Evolutionary conservation across 495 filamentous ascomycete genomes (phyloP), one percentile per base, ranked within the genome.

Genomic region (Penicillium herquei): DNA sequence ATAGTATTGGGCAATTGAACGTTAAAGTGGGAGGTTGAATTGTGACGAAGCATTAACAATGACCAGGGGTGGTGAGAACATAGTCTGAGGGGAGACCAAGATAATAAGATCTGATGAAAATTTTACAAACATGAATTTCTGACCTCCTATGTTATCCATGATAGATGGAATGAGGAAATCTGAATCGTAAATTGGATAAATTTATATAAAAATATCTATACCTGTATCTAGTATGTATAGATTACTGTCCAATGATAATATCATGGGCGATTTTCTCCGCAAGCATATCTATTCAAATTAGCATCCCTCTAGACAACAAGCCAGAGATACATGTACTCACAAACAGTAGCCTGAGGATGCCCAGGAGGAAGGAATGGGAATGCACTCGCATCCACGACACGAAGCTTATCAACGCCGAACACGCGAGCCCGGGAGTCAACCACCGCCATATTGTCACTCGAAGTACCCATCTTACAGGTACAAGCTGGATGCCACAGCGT

Each of bases 301-400:
- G 54, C 13, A 44, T 6, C 10, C 11, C 16, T 33, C 5, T 26
- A 35, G n/a, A n/a, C 1, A 49, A 33, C 10, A 33, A 43, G 5
- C 11, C 10, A 9, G 12, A 14, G 34, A 37, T 10, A 10, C 34
- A 10, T 9, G 40, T 57, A 61, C 63, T 65, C 47, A 69, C 70
- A 83, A 54, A 83, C 70, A 10, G 72, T 76, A 3, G 74, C 59
- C 54, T 72, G 64, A 9, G 81, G 82, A 62, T 83, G 79, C 1
- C 81, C 81, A 7, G 82, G 79, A 1, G 75, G 72, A 6, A 80
- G 51, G 10, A 85, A 72, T 0, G 83, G 77, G 54, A 86, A 81
- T 6, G 76, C 65, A 26, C 70, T 73, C 0, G 78, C 80, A 73
- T 87, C 84, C 3, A 87, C 82, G 12, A 87, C 78, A 14, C 83